phyloP scores from a whole-genome alignment of 768 basidiomycete genomes.

The Phylloporus sp. region DNA sequence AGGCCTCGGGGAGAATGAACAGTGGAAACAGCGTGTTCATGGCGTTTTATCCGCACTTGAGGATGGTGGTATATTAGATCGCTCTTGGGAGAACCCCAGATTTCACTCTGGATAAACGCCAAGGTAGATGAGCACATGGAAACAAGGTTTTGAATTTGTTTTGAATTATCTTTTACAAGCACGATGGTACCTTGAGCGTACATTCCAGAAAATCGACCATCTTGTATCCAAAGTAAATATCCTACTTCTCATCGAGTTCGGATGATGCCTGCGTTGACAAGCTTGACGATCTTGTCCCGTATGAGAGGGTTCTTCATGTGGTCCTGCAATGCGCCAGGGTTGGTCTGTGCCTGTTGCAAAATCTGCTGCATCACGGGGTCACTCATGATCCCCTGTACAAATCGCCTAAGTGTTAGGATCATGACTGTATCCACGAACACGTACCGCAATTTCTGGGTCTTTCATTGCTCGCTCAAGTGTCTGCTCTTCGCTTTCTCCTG shows the following conservation, averaged over 20 bases:
- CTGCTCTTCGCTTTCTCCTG: conserved; percentile 87
- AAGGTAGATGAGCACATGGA: not conserved
- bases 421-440: conserved; percentile 27
- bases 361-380: conserved; percentile 95
- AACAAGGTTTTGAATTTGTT: conserved; percentile 11
- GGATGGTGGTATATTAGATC: conserved; percentile 48
- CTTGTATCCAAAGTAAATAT: conserved; percentile 9
- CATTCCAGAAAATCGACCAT: conserved; percentile 15
- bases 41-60: conserved; percentile 42
- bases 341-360: conserved; percentile 86
- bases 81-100: conserved; percentile 69
- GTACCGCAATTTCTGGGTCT: conserved; percentile 91
- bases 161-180: conserved; percentile 23
- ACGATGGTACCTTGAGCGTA: conserved; percentile 21
- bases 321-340: conserved; percentile 87
- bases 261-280: conserved; percentile 92
- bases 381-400: conserved; percentile 67
- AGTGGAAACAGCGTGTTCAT: conserved; percentile 39
- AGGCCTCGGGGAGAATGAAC: conserved; percentile 31
- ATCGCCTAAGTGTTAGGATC: not conserved
- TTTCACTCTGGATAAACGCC: conserved; percentile 9
- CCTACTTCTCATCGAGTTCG: conserved; percentile 58
- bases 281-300: conserved; percentile 78
- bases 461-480: conserved; percentile 92
- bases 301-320: conserved; percentile 94